phyloP scores from a whole-genome alignment of 108 stramenopile genomes.

The Cyclotella baltica region DNA sequence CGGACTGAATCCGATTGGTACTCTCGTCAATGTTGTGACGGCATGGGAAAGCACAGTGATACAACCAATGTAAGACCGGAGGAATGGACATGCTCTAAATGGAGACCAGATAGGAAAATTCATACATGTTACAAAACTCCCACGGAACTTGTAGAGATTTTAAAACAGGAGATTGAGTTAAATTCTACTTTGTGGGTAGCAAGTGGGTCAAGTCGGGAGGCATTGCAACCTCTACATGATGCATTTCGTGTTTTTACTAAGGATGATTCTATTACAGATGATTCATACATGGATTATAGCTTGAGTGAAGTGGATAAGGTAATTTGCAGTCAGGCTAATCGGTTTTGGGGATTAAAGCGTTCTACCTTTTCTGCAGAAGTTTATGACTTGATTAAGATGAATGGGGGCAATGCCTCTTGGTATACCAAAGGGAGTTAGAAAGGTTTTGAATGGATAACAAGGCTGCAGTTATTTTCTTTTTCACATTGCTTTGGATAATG shows the following conservation, averaged over 20 bases:
- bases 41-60: no score
- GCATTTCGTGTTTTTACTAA: not conserved
- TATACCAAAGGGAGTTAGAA: no score
- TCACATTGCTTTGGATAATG: no score
- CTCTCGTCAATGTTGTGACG: not conserved
- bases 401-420: no score
- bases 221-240: constrained; percentile 8
- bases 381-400: no score
- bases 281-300: constrained; percentile 7
- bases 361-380: no score
- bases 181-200: not conserved
- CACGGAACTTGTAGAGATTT: not conserved
- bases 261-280: not conserved
- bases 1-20: constrained; percentile 1
- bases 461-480: no score
- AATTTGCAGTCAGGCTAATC: not conserved
- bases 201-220: not conserved
- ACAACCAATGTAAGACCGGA: not conserved
- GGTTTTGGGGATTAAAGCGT: not conserved
- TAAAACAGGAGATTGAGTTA: not conserved
- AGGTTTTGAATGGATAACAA: no score
- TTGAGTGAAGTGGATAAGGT: not conserved
- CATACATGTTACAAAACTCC: not conserved
- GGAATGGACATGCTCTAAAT: not conserved
- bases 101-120: not conserved